Evolutionary conservation across 345 rosid species (phyloP).

Genomic region (Cochlearia excelsa): DNA sequence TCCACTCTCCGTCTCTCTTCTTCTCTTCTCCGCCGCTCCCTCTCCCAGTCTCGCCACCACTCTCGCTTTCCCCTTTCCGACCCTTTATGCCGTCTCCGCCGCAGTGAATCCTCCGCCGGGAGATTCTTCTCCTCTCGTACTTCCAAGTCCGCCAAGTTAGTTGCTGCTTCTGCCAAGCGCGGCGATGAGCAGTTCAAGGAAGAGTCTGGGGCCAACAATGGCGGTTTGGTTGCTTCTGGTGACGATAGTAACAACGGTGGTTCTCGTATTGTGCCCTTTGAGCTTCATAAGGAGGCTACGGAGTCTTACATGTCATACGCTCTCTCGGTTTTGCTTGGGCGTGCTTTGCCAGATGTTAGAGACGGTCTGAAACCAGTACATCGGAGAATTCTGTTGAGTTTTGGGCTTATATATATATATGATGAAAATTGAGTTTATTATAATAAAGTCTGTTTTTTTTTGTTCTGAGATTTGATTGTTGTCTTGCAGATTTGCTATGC

Average conservation of each 20-base stretch:
- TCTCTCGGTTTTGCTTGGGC: conserved; percentile 88
- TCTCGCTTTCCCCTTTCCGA: conserved; percentile 26
- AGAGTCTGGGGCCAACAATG: conserved; percentile 36
- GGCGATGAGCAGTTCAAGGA: conserved; percentile 31
- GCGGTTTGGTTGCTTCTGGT: conserved; percentile 41
- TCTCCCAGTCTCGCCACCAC: conserved; percentile 29
- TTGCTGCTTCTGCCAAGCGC: conserved; percentile 30
- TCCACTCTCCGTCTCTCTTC: conserved; percentile 69
- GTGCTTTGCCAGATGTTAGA: conserved; percentile 90
- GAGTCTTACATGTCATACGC: conserved; percentile 91
- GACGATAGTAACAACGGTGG: conserved; percentile 31
- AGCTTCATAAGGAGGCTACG: conserved; percentile 89
- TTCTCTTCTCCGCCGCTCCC: conserved; percentile 45
- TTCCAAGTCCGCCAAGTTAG: conserved; percentile 23
- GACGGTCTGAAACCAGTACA: conserved; percentile 97
- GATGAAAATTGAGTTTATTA: not conserved
- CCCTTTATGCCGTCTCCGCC: conserved; percentile 35
- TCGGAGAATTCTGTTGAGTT: conserved; percentile 77
- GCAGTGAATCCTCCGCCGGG: conserved; percentile 25
- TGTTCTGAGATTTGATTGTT: conserved; percentile 3
- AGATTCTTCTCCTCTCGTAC: conserved; percentile 46
- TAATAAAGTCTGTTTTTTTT: not conserved
- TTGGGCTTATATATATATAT: not conserved
- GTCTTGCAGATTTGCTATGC: conserved; percentile 78
- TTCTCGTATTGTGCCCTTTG: conserved; percentile 53